These are phyloP conservation scores for Colletotrichum tamarilloi DNA, from an alignment of 2,329 filamentous ascomycete genomes.

Conservation along the genomic window DNA sequence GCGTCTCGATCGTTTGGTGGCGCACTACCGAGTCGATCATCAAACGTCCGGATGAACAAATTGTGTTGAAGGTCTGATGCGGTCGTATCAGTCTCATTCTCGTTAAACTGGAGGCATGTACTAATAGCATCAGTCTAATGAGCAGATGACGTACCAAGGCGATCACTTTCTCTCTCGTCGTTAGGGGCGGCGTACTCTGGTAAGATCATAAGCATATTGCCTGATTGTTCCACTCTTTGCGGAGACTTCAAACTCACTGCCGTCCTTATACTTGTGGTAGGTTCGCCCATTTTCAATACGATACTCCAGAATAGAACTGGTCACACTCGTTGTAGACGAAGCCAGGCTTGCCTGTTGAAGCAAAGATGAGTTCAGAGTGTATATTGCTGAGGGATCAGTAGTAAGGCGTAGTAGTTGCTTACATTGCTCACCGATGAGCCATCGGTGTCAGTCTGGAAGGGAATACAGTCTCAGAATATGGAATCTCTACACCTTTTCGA, in stretches of 20 bases:
- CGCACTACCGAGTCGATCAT: background rate
- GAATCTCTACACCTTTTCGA: background rate
- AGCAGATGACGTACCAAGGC: background rate
- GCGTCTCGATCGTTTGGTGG: background rate
- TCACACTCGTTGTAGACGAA: background rate
- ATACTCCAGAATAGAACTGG: background rate
- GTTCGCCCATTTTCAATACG: slow-evolving; percentile 48
- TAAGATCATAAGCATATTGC: background rate
- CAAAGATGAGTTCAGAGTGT: background rate
- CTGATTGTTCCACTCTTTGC: too few relatives aligned
- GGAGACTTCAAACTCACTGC: background rate
- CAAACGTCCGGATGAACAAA: background rate
- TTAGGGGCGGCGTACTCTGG: slow-evolving; percentile 14
- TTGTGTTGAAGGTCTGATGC: background rate
- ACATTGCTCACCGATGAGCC: background rate
- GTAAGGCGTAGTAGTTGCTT: background rate
- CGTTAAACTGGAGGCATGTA: background rate
- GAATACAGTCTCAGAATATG: background rate
- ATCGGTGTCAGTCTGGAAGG: background rate
- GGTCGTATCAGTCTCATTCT: background rate
- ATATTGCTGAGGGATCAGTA: background rate
- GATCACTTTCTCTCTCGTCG: slow-evolving; percentile 2
- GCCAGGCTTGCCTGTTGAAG: background rate
- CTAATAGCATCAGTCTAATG: too few relatives aligned
- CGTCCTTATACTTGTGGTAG: slow-evolving; percentile 44